Conservation (phyloP, 371 early-diverging fungal genomes). For the Mucor racemosus region DNA sequence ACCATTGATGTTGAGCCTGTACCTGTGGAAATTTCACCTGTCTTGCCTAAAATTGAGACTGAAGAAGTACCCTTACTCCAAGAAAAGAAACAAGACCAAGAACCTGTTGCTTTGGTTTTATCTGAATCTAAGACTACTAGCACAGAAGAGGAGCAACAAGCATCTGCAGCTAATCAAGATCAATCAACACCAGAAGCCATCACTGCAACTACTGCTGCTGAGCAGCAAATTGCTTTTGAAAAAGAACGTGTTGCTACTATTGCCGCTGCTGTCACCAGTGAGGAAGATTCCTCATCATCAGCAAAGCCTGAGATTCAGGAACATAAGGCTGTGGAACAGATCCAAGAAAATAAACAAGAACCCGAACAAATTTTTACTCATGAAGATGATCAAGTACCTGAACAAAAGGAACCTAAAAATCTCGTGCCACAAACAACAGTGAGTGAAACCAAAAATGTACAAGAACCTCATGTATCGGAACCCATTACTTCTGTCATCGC, state of each 20-base stretch:
- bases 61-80: slow-evolving; percentile 3
- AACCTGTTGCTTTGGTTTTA: background rate
- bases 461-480: slow-evolving; percentile 1
- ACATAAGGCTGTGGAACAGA: background rate
- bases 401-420: background rate
- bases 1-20: slow-evolving; percentile 1
- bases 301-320: background rate
- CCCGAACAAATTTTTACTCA: background rate
- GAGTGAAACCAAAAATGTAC: slow-evolving; percentile 3
- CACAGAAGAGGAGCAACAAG: background rate
- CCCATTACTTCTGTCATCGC: background rate
- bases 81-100: slow-evolving; percentile 7
- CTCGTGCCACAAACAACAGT: slow-evolving; percentile 2
- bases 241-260: background rate
- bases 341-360: background rate
- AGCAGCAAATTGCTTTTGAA: background rate
- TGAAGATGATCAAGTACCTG: slow-evolving; percentile 1
- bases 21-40: slow-evolving; percentile 1
- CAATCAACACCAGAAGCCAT: background rate
- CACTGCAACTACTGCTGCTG: background rate
- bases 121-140: slow-evolving; percentile 7
- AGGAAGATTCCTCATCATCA: background rate
- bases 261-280: background rate
- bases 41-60: background rate
- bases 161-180: background rate